Percentiles rank a stretch among this genome's conserved stretches.
These are phyloP conservation scores for Lomentospora prolificans DNA, from an alignment of 2,329 filamentous ascomycete species.

Conservation along the genomic window DNA sequence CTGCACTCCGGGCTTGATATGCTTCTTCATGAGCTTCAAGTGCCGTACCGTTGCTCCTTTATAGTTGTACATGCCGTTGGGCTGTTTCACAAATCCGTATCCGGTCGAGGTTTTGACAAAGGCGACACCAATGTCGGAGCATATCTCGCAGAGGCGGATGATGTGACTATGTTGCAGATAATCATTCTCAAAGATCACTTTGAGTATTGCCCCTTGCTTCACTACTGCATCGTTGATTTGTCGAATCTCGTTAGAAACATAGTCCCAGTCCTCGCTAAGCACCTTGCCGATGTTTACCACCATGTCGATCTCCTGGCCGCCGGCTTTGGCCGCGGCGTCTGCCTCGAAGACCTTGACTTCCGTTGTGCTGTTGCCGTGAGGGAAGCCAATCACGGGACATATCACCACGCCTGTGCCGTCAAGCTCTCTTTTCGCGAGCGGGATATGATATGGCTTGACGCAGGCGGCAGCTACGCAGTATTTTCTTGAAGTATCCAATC, in stretches of 20 bases:
- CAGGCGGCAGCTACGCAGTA: constrained; percentile 46
- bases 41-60: constrained; percentile 40
- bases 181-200: constrained; percentile 56
- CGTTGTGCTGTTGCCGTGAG: constrained; percentile 46
- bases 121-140: constrained; percentile 36
- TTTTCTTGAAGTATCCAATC: constrained; percentile 35
- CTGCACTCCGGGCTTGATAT: constrained; percentile 32
- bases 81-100: constrained; percentile 49
- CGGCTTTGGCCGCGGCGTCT: constrained; percentile 31
- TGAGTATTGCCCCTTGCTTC: constrained; percentile 34
- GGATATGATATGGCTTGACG: constrained; percentile 46
- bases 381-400: constrained; percentile 52
- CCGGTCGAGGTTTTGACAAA: constrained; percentile 54
- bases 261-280: constrained; percentile 46
- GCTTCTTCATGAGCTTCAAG: constrained; percentile 42
- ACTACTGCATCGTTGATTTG: constrained; percentile 38
- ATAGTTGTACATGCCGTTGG: constrained; percentile 40
- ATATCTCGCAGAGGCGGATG: constrained; percentile 42
- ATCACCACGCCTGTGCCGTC: constrained; percentile 37
- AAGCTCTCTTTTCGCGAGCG: constrained; percentile 36
- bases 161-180: constrained; percentile 42
- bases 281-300: constrained; percentile 52
- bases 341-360: constrained; percentile 46
- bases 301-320: constrained; percentile 49
- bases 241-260: constrained; percentile 41